Evolutionary conservation across 257 asterid species (phyloP), one percentile per base, ranked within the genome.

Genomic region (Jaltomata sinuosa): DNA sequence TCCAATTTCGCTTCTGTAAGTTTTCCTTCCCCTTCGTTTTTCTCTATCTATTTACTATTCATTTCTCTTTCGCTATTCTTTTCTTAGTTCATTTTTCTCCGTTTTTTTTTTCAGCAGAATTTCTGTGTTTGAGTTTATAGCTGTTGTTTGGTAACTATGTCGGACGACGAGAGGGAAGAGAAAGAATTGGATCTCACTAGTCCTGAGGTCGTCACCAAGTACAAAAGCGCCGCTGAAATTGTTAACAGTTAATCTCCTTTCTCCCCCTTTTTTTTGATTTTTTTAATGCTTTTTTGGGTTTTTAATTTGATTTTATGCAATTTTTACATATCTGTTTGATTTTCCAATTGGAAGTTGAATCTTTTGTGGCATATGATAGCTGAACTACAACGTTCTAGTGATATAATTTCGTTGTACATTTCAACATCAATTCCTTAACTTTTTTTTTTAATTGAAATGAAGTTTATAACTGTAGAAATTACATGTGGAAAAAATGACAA

Each of bases 161-260:
- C 99, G 86, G 99, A 96, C 80, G 99, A 96, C 54, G 98, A 94
- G 86, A 89, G 98, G 79, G 99, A 94, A 85, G 99, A 96, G 97
- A 87, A 81, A 54, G 99, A 96, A 93, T 83, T 94, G 92, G 99
- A 94, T 93, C 98, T 96, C 89, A 88, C 94, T 59, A 89, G 90
- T 84, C 89, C 95, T 7, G 99, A 94, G 85, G 99, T 96, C 16
- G 99, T 96, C 88, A 96, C 99, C 64, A 96, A 94, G 85, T 96
- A 96, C 89, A 96, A 96, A 89, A 84, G 93, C 81, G 98, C 99
- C 27, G 96, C 99, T 50, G 99, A 96, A 87, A 96, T 96, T 76
- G 93, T 92, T 53, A 96, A 94, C 91, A 96, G 99, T 94, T 38
- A 85, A 85, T 25, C 31, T 50, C 54, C 38, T 15, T 65, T 16